Evolutionary conservation across 208 protist genomes (phyloP), one percentile per base, ranked within the genome.

Genomic region (Leishmania guyanensis): DNA sequence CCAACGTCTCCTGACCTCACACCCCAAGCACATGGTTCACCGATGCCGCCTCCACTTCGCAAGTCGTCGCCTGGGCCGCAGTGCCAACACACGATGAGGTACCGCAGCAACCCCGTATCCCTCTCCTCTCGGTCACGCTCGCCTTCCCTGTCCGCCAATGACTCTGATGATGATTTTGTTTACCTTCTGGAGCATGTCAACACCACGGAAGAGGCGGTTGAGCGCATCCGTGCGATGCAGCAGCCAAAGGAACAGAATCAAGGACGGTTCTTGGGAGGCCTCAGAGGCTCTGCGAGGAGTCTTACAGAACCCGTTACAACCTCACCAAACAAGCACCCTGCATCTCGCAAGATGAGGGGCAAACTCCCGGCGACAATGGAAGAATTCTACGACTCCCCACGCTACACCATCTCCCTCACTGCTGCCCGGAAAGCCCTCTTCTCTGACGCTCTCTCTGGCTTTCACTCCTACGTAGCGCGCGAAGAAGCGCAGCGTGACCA

Each of bases 361-460:
- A 79, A 86, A 29, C 85, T 92, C 14, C 89, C 89, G 2, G 85
- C 81, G 26, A 90, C 89, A 0, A 84, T 90, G 76, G 64, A 86
- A 43, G 89, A 90, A 68, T 92, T 92, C 66, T 82, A 86, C 68
- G 77, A 87, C 26, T 86, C 64, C 48, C 87, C 86, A 0, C 70
- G 71, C 62, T 89, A 88, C 83, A 88, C 82, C 33, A 85, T 90
- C 48, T 84, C 85, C 20, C 82, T 92, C 66, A 82, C 81, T n/a
- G 85, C 81, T 3, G 74, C 84, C 14, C 84, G 87, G 8, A 78
- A 84, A 50, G 86, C 87, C 71, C 33, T 92, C 77, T 87, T 92
- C 77, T 79, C 85, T 17, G 89, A 92, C 75, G 89, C 89, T 3
- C 81, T 92, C 8, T 88, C 81, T 12, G 89, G 89, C 20, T 92